Evolutionary conservation across 1,139 yeast genomes (phyloP).

Genomic region (Saccharomycopsis hybrid): DNA sequence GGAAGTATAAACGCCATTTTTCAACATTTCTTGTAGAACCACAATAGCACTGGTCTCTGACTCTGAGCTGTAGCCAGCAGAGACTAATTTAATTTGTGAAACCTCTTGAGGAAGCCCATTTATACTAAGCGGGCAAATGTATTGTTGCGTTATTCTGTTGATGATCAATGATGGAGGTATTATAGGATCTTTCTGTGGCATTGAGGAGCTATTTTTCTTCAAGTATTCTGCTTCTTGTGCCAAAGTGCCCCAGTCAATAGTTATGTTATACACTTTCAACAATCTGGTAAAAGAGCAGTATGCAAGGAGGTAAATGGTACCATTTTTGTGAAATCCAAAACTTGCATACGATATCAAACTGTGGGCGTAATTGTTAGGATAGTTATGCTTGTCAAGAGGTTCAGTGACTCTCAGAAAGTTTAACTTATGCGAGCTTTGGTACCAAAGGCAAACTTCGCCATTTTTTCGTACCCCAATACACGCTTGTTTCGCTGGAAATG

Average conservation of each 20-base stretch:
- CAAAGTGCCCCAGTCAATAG: conserved; percentile 52
- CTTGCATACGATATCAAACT: conserved; percentile 41
- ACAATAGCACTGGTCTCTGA: conserved; percentile 36
- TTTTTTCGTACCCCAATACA: conserved; percentile 59
- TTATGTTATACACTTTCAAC: conserved; percentile 43
- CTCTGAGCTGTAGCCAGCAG: conserved; percentile 27
- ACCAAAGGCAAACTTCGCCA: conserved; percentile 54
- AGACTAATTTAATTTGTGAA: conserved; percentile 27
- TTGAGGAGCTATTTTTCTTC: too few relatives aligned
- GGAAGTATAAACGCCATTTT: conserved; percentile 22
- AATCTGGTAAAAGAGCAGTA: conserved; percentile 37
- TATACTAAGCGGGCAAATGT: conserved; percentile 7
- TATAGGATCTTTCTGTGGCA: background rate
- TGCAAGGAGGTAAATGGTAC: conserved; percentile 42
- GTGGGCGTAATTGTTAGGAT: conserved; percentile 10
- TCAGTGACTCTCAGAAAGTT: conserved; percentile 10
- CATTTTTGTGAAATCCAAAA: conserved; percentile 53
- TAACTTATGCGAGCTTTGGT: conserved; percentile 54
- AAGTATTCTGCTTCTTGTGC: conserved; percentile 3
- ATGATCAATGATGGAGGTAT: conserved; percentile 10
- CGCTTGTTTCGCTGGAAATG: conserved; percentile 63
- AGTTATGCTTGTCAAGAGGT: conserved; percentile 5
- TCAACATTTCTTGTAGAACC: conserved; percentile 22
- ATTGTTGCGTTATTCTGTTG: conserved; percentile 8
- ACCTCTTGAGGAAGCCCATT: conserved; percentile 20